Evolutionary conservation across 2,329 filamentous ascomycete species (phyloP).

Genomic region (Claviceps sp.): DNA sequence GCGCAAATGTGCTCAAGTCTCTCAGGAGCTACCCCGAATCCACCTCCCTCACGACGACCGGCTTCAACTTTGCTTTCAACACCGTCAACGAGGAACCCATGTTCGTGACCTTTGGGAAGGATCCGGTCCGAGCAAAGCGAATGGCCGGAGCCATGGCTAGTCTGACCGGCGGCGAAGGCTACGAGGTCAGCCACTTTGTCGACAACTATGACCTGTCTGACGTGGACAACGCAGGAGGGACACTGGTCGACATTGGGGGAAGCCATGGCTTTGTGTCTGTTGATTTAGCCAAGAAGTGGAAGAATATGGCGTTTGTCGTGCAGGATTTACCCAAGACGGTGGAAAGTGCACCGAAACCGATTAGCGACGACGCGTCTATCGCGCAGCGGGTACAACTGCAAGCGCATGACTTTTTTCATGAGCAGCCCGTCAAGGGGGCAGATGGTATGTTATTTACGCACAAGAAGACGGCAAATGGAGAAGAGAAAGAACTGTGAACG

Average conservation of each 20-base stretch:
- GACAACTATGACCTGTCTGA: conserved; percentile 39
- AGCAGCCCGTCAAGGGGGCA: conserved; percentile 38
- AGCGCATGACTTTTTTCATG: conserved; percentile 44
- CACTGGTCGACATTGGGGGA: conserved; percentile 45
- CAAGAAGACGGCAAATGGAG: background rate
- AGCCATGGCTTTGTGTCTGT: conserved; percentile 43
- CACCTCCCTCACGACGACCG: conserved; percentile 32
- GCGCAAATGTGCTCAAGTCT: conserved; percentile 31
- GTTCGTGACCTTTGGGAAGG: conserved; percentile 38
- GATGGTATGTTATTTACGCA: conserved; percentile 28
- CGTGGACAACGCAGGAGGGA: conserved; percentile 30
- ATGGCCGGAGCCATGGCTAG: conserved; percentile 43
- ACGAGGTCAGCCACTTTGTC: conserved; percentile 38
- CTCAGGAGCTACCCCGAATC: conserved; percentile 32
- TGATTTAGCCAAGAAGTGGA: conserved; percentile 37
- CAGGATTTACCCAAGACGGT: conserved; percentile 39
- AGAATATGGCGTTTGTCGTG: conserved; percentile 39
- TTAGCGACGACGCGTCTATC: conserved; percentile 25
- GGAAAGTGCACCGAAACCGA: conserved; percentile 29
- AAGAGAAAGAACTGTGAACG: background rate
- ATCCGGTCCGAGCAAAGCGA: conserved; percentile 31
- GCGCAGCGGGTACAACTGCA: conserved; percentile 27
- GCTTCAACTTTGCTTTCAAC: conserved; percentile 37
- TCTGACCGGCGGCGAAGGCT: conserved; percentile 41
- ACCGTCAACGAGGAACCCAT: conserved; percentile 38